These are phyloP conservation scores for Eutypella sp. DNA, from an alignment of 2,329 filamentous ascomycete species.

Conservation along the genomic window DNA sequence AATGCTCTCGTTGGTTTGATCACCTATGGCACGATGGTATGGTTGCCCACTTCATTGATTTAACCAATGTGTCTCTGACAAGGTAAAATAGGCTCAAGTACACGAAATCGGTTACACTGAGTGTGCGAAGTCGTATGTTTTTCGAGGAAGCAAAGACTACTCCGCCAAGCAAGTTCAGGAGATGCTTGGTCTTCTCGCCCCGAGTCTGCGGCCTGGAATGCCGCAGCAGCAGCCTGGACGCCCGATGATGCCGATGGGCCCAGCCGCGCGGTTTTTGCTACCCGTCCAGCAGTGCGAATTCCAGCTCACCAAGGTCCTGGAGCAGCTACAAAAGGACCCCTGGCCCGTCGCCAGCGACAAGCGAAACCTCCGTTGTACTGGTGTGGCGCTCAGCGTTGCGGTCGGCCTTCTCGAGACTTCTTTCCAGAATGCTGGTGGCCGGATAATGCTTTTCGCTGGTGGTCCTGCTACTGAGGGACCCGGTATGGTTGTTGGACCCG, in stretches of 20 bases:
- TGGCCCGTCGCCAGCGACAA: conserved; percentile 96
- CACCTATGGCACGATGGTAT: conserved; percentile 88
- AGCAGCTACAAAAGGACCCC: conserved; percentile 92
- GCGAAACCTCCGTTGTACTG: conserved; percentile 85
- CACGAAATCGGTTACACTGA: conserved; percentile 98
- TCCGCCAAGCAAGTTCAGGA: conserved; percentile 98
- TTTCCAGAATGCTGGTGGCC: conserved; percentile 90
- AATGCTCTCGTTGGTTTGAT: conserved; percentile 79
- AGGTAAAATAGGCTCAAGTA: conserved; percentile 67
- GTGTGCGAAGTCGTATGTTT: conserved; percentile 97
- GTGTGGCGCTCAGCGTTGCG: conserved; percentile 92
- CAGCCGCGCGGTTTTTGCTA: conserved; percentile 83
- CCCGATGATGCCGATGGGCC: conserved; percentile 67
- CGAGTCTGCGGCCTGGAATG: conserved; percentile 69
- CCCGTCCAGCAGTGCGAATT: conserved; percentile 96
- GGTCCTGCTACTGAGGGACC: conserved; percentile 94
- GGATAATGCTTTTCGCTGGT: conserved; percentile 96
- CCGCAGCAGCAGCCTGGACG: conserved; percentile 70
- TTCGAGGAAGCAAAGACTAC: conserved; percentile 97
- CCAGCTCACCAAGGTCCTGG: conserved; percentile 91
- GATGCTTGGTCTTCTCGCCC: conserved; percentile 81
- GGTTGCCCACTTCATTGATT: conserved; percentile 12
- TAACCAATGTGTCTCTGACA: conserved; percentile 14
- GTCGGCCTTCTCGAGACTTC: conserved; percentile 88
- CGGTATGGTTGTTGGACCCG: conserved; percentile 92